Evolutionary conservation across 2,329 filamentous ascomycete genomes (phyloP).

Genomic region (Pseudogymnoascus sp.): DNA sequence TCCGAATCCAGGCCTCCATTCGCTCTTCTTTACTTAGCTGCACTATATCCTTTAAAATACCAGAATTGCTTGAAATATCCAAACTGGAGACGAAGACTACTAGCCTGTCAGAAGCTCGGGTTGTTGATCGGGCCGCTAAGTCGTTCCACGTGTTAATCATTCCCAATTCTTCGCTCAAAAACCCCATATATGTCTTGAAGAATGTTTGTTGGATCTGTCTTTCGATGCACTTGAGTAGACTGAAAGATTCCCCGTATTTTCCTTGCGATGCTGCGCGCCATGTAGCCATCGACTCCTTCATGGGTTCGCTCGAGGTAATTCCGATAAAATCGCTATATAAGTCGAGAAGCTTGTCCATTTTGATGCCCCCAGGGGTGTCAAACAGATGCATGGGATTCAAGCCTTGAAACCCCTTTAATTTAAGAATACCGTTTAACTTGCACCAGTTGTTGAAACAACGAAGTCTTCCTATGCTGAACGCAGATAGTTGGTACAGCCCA

Average conservation of each 20-base stretch:
- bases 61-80: neutral
- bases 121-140: neutral
- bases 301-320: neutral
- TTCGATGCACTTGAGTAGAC: neutral
- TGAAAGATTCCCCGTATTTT: neutral
- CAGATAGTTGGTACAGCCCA: neutral
- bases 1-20: slow-evolving; percentile 2
- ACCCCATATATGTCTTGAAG: neutral
- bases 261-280: neutral
- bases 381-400: neutral
- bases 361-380: neutral
- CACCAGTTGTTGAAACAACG: neutral
- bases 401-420: neutral
- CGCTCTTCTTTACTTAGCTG: neutral
- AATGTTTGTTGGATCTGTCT: neutral
- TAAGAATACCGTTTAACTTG: neutral
- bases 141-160: neutral
- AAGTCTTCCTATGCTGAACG: neutral
- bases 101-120: neutral
- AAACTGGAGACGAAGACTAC: neutral
- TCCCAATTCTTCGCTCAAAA: neutral
- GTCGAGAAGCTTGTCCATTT: neutral
- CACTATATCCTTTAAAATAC: neutral
- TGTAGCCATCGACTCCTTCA: neutral
- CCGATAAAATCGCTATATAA: neutral